Conservation (phyloP, 139 green algal species). For the Picochlorum sp. region DNA sequence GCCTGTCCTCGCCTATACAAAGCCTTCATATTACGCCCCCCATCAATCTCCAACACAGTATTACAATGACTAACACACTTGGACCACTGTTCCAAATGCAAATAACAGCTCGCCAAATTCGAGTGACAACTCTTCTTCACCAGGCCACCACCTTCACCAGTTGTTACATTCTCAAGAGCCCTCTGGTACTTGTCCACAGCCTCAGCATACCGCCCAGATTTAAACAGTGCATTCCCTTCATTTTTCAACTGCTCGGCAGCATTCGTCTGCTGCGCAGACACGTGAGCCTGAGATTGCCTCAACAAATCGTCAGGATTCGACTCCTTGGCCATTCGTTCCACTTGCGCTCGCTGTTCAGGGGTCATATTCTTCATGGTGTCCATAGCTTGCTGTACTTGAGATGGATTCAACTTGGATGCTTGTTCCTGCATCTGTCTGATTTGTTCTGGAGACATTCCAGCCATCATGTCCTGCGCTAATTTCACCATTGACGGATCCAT, state of each 20-base stretch:
- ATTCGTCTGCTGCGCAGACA: background rate
- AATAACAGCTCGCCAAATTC: constrained; percentile 32
- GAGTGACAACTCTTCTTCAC: constrained; percentile 25
- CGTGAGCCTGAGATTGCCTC: background rate
- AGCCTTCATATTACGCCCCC: constrained; percentile 33
- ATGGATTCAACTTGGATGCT: constrained; percentile 20
- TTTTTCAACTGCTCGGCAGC: constrained; percentile 19
- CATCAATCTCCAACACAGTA: constrained; percentile 19
- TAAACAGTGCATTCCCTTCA: constrained; percentile 33
- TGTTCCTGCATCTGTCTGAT: constrained; percentile 29
- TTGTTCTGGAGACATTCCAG: constrained; percentile 36
- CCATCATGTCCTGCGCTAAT: constrained; percentile 30
- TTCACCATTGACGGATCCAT: constrained; percentile 29
- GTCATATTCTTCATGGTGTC: constrained; percentile 8
- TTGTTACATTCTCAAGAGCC: constrained; percentile 15
- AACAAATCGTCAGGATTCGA: constrained; percentile 14
- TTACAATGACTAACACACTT: constrained; percentile 7
- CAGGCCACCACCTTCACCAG: background rate
- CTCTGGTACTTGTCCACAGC: constrained; percentile 31
- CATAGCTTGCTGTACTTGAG: constrained; percentile 31
- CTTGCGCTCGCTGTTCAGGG: constrained; percentile 10
- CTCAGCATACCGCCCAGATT: constrained; percentile 6
- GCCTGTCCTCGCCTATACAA: constrained; percentile 33
- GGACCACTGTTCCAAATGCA: constrained; percentile 23
- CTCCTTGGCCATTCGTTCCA: background rate